A percentile compares a stretch with the other conserved stretches of the same genome.
phyloP scores from a whole-genome alignment of 345 rosid species.

The Ceriops zippeliana region DNA sequence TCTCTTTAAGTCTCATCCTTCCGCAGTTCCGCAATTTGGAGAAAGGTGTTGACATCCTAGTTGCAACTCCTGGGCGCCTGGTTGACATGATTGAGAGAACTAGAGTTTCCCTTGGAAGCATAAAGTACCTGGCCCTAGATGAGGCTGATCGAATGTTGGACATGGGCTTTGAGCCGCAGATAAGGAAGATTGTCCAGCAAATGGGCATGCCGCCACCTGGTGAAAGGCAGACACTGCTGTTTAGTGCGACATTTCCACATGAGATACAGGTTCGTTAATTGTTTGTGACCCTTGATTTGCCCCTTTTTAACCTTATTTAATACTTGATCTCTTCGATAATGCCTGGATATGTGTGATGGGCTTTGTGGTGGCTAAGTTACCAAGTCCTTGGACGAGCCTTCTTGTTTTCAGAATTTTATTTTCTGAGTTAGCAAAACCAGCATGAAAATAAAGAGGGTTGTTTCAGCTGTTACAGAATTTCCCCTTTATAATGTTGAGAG shows the following conservation, averaged over 20 bases:
- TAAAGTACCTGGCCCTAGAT: slow-evolving; percentile 47
- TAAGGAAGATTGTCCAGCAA: slow-evolving; percentile 46
- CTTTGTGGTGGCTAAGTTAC: too few species aligned
- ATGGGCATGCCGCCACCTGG: slow-evolving; percentile 54
- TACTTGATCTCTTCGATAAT: too few species aligned
- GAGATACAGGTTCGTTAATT: slow-evolving; percentile 40
- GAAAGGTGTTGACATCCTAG: slow-evolving; percentile 51
- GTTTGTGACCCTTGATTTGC: neutral
- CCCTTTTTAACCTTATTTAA: neutral
- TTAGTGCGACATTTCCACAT: slow-evolving; percentile 56
- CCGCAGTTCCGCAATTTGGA: slow-evolving; percentile 39
- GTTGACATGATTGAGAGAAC: slow-evolving; percentile 50
- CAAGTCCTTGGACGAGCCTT: too few species aligned
- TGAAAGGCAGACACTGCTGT: slow-evolving; percentile 51
- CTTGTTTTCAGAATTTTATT: too few species aligned
- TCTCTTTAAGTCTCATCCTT: neutral
- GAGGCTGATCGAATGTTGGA: slow-evolving; percentile 63
- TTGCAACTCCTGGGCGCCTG: slow-evolving; percentile 59
- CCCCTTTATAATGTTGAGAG: too few species aligned
- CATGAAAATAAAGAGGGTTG: too few species aligned
- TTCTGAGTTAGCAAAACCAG: too few species aligned
- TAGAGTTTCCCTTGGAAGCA: slow-evolving; percentile 38
- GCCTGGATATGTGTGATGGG: too few species aligned
- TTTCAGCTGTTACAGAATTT: too few species aligned
- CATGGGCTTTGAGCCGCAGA: slow-evolving; percentile 66